A percentile compares a stretch with the other conserved stretches of the same genome.
Evolutionary conservation across 1,139 yeast genomes (phyloP).

Genomic region (Waltiozyma sp.): DNA sequence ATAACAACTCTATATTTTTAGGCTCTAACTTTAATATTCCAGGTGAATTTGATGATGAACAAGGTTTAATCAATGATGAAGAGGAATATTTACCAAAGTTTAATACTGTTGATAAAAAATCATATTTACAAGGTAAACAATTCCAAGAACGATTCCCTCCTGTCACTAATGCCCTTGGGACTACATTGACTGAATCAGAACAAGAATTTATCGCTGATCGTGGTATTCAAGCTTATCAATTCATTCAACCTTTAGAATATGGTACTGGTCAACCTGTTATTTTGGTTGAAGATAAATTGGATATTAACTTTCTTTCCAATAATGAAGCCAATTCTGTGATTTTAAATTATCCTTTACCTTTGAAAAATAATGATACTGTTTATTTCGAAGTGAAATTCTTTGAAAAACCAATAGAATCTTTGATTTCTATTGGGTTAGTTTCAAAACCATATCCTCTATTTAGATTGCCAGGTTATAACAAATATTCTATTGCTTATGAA

Average conservation of each 20-base stretch:
- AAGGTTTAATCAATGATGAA: constrained; percentile 23
- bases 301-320: constrained; percentile 36
- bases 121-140: constrained; percentile 26
- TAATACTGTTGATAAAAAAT: constrained; percentile 23
- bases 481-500: constrained; percentile 80
- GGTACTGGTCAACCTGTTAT: constrained; percentile 23
- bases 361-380: constrained; percentile 44
- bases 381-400: constrained; percentile 64
- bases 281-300: constrained; percentile 54
- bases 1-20: constrained; percentile 16
- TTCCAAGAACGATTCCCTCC: constrained; percentile 31
- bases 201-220: constrained; percentile 32
- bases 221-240: constrained; percentile 37
- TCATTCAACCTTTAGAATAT: constrained; percentile 20
- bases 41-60: constrained; percentile 27
- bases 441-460: constrained; percentile 88
- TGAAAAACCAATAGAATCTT: constrained; percentile 27
- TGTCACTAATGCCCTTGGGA: constrained; percentile 27
- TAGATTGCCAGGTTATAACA: constrained; percentile 73
- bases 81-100: constrained; percentile 22
- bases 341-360: constrained; percentile 56
- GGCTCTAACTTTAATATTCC: constrained; percentile 27
- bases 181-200: constrained; percentile 27
- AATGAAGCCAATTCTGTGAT: constrained; percentile 33
- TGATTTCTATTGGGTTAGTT: constrained; percentile 63